Percentiles rank a stretch among this genome's conserved stretches.
Conservation (phyloP, 2,329 filamentous ascomycete species). For the Fusarium oxysporum region DNA sequence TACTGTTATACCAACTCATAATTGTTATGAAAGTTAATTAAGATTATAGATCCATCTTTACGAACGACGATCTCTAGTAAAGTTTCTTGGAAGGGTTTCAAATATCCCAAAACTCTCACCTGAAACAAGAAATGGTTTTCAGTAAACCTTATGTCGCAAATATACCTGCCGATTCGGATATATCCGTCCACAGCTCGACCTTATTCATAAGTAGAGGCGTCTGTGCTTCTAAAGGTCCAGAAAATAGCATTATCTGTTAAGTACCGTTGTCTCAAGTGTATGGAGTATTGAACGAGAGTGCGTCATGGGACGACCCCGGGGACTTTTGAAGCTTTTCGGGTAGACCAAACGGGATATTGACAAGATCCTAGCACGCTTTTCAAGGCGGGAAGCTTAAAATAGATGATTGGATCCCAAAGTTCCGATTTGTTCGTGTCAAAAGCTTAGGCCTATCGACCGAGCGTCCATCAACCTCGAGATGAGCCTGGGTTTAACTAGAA, state of each 20-base stretch:
- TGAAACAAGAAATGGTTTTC: not conserved
- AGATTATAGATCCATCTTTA: not conserved
- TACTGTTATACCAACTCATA: not conserved
- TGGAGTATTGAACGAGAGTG: not conserved
- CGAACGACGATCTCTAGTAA: not conserved
- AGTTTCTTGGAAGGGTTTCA: not conserved
- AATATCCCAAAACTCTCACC: not conserved
- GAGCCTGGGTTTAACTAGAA: fast-evolving
- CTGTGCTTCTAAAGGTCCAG: not conserved
- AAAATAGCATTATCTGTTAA: not conserved
- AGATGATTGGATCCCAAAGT: not conserved
- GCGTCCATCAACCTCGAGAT: not conserved
- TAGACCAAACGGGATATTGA: fast-evolving
- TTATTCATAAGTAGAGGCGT: not conserved
- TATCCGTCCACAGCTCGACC: not conserved
- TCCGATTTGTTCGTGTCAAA: not conserved
- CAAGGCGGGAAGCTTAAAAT: fast-evolving
- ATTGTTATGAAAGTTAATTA: not conserved
- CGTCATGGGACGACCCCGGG: not conserved
- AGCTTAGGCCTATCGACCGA: not conserved
- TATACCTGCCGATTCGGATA: not conserved
- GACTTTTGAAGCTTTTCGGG: not conserved
- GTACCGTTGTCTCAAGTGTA: not conserved
- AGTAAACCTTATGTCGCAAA: not conserved
- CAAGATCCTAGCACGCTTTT: too few species aligned